Evolutionary conservation across 164 flowering plant species (phyloP).

Genomic region (Paratinospora sagittata): DNA sequence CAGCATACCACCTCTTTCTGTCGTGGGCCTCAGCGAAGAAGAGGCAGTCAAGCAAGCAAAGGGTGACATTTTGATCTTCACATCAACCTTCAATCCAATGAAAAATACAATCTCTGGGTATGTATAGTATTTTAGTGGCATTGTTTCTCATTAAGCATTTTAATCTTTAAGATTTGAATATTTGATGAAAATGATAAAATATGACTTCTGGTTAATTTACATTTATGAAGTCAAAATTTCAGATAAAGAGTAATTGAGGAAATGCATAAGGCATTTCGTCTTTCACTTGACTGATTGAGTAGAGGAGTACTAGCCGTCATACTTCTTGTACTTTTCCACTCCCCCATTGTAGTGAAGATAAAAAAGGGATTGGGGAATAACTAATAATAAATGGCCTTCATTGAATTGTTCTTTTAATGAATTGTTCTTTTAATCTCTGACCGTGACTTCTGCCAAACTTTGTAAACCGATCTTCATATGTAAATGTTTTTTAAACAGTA

Average conservation of each 20-base stretch:
- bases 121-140: constrained; percentile 4
- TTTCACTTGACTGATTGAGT: not conserved
- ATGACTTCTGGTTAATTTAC: not conserved
- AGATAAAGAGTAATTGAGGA: not conserved
- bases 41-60: constrained; percentile 74
- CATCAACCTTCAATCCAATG: constrained; percentile 95
- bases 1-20: constrained; percentile 97
- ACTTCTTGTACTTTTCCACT: not conserved
- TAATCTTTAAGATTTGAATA: not conserved
- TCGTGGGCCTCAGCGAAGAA: constrained; percentile 89
- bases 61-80: constrained; percentile 71
- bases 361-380: not conserved
- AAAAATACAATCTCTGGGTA: constrained; percentile 95
- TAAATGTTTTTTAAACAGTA: not conserved
- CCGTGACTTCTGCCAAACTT: not conserved
- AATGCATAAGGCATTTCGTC: not conserved
- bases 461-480: not conserved
- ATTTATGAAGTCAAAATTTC: not conserved
- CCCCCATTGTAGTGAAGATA: not conserved
- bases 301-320: not conserved
- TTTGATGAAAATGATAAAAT: not conserved
- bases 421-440: not conserved
- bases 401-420: not conserved
- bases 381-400: not conserved
- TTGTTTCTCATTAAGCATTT: not conserved